Evolutionary conservation across 176 grass and related monocot genomes (phyloP), one percentile per base, ranked within the genome.

Genomic region (Luzula sylvatica): DNA sequence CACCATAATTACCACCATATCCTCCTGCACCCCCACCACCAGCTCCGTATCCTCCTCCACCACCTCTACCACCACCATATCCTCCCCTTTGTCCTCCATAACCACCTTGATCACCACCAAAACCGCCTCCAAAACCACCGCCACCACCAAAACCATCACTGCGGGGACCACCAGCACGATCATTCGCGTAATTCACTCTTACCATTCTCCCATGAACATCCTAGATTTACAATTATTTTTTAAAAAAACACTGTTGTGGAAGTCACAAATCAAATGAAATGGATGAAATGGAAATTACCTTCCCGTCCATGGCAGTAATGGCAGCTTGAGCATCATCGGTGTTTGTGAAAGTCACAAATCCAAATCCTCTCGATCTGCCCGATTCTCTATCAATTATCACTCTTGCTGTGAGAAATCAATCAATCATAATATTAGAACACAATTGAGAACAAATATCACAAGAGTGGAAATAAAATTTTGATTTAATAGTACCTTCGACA

Each of bases 331-430:
- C 85, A 19, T 79, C 92, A 71, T 90, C 85, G 14, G 15, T 23
- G 3, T 71, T 71, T 52, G 65, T 15, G 52, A 71, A 98, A 57
- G 81, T 89, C 48, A 98, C 50, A 77, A 98, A 98, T 46, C 85
- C 92, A 65, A 86, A 90, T 0, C 92, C 92, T 61, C 72, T 86
- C 6, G 92, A 98, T 47, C 72, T 86, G 20, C 81, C 92, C 0
- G 92, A 65, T 8, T 90, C 85, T 64, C 78, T 76, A 44, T 98
- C 78, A 3, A 61, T 8, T 28, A 98, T 86, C 23, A 98, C 60
- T 53, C 81, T 85, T 52, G 72, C 92, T 98, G 53, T 58, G 67
- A 14, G n/a, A 29, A 38, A 53, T 43, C 39, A 35, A 9, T 35
- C 9, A 7, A 35, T 35, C 0, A 7, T 35, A 2, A 7, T 35